Evolutionary conservation across 176 grass and related monocot genomes (phyloP).

Genomic region (Areca catechu): DNA sequence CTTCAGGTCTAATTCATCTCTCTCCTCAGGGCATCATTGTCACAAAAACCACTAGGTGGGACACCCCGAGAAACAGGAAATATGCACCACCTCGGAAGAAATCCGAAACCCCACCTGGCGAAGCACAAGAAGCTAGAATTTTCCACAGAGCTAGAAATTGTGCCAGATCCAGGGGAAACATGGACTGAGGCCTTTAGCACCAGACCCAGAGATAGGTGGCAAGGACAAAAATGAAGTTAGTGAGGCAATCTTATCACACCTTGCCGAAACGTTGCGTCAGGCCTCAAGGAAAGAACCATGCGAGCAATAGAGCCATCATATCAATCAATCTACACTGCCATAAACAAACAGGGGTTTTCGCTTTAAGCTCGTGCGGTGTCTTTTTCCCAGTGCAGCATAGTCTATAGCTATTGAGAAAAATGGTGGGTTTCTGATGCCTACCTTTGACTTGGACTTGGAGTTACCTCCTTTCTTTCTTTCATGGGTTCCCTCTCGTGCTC

Average conservation of each 20-base stretch:
- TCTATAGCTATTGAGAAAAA: background rate
- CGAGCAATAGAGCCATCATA: constrained; percentile 10
- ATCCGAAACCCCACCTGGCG: no score
- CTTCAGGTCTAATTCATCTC: no score
- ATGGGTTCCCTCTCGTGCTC: background rate
- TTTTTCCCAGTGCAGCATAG: constrained; percentile 1
- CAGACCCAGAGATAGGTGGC: background rate
- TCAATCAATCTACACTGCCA: constrained; percentile 8
- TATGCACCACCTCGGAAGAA: no score
- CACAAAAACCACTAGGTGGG: no score
- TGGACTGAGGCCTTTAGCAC: background rate
- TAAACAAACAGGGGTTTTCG: constrained; percentile 6
- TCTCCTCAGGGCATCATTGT: no score
- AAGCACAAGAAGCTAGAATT: no score
- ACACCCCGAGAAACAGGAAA: no score
- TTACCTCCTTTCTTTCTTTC: no score
- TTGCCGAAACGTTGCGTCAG: constrained; percentile 7
- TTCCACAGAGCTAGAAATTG: background rate
- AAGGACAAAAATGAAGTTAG: background rate
- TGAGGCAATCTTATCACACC: background rate
- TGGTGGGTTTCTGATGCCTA: constrained; percentile 19
- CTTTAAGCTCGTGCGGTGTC: constrained; percentile 31
- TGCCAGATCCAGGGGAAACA: background rate
- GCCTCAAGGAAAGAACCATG: background rate
- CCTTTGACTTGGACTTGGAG: background rate